Evolutionary conservation across 306 rosid species (phyloP).

Genomic region (Rosa chinensis): DNA sequence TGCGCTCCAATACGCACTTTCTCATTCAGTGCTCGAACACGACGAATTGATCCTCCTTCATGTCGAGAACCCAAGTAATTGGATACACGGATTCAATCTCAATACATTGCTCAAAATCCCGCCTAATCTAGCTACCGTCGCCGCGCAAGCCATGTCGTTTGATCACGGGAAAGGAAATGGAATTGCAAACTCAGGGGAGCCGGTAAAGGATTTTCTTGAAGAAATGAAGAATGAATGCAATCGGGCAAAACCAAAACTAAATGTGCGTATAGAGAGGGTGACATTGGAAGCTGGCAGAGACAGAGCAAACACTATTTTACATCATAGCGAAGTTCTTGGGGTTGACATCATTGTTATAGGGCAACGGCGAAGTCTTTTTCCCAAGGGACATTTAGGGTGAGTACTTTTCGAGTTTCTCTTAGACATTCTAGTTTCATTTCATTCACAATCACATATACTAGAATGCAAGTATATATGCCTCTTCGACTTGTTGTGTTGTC

Average conservation of each 20-base stretch:
- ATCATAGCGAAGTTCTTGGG: conserved; percentile 33
- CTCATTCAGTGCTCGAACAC: conserved; percentile 55
- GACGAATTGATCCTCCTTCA: conserved; percentile 69
- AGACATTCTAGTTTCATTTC: background rate
- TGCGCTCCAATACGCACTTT: conserved; percentile 66
- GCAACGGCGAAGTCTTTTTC: conserved; percentile 52
- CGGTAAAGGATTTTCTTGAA: conserved; percentile 48
- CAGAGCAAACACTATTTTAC: conserved; percentile 48
- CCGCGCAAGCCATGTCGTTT: conserved; percentile 9
- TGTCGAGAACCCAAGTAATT: conserved; percentile 44
- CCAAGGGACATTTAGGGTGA: conserved; percentile 67
- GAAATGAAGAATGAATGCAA: conserved; percentile 59
- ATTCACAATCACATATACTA: background rate
- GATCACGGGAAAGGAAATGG: conserved; percentile 20
- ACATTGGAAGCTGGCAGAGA: conserved; percentile 52
- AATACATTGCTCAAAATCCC: conserved; percentile 55
- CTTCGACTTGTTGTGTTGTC: background rate
- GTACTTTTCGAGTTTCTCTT: background rate
- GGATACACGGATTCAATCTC: conserved; percentile 47
- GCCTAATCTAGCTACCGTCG: conserved; percentile 17
- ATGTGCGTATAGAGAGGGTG: conserved; percentile 35
- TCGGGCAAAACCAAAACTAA: conserved; percentile 37
- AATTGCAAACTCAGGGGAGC: background rate
- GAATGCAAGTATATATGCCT: background rate
- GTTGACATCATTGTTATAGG: conserved; percentile 62